These are phyloP conservation scores for Sherardia arvensis DNA, from an alignment of 257 asterid genomes.

Conservation along the genomic window DNA sequence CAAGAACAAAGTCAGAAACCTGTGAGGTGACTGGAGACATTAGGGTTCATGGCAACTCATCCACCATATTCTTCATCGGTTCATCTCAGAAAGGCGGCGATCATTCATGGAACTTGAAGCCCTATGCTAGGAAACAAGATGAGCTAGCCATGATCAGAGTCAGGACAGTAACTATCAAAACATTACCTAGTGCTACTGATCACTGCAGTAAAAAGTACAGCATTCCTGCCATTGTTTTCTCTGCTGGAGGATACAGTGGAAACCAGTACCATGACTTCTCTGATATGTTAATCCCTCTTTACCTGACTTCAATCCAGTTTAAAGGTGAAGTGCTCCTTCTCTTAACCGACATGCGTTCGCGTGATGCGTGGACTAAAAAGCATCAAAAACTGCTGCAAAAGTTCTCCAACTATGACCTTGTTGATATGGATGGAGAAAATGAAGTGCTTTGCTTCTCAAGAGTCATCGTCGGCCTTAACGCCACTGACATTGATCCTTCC, in stretches of 20 bases:
- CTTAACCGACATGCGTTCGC: constrained; percentile 12
- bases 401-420: constrained; percentile 30
- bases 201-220: constrained; percentile 25
- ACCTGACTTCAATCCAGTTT: constrained; percentile 31
- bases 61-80: constrained; percentile 33
- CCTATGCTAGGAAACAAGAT: constrained; percentile 48
- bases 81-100: too few species aligned
- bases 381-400: constrained; percentile 17
- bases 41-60: constrained; percentile 34
- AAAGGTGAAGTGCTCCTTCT: constrained; percentile 31
- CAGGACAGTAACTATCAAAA: constrained; percentile 12
- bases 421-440: constrained; percentile 28
- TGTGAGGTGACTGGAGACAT: constrained; percentile 52
- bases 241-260: constrained; percentile 35
- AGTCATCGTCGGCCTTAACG: constrained; percentile 36
- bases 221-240: constrained; percentile 45
- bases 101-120: constrained; percentile 30
- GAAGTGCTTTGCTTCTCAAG: constrained; percentile 35
- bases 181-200: constrained; percentile 18
- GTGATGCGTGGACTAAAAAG: constrained; percentile 33
- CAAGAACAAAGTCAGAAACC: constrained; percentile 30
- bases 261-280: constrained; percentile 56
- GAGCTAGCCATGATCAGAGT: constrained; percentile 18
- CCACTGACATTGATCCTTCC: constrained; percentile 28
- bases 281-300: constrained; percentile 50